Conservation (phyloP, 495 filamentous ascomycete genomes). For the Parathielavia hyrcaniae region DNA sequence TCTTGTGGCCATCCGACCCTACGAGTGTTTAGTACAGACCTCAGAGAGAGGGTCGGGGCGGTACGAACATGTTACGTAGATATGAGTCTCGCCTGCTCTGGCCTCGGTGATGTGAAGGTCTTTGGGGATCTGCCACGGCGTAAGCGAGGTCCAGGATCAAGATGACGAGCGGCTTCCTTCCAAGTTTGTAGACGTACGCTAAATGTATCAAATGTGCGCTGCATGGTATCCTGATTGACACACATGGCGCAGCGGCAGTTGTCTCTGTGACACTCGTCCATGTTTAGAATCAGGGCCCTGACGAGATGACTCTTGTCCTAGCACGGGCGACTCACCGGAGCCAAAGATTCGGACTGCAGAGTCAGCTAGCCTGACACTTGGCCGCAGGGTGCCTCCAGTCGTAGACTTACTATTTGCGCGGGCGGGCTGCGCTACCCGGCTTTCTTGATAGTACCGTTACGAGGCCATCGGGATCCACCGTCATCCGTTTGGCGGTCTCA, state of each 20-base stretch:
- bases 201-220: conserved; percentile 68
- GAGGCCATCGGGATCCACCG: too few species aligned
- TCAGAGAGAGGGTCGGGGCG: not conserved
- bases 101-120: conserved; percentile 42
- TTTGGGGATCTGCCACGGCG: conserved; percentile 38
- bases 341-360: conserved; percentile 30
- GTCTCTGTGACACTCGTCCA: conserved; percentile 49
- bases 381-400: not conserved
- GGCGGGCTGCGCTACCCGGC: not conserved
- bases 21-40: conserved; percentile 7
- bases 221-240: conserved; percentile 69
- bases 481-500: too few species aligned
- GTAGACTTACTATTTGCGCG: not conserved
- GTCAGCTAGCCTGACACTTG: not conserved
- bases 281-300: not conserved
- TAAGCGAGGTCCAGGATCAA: not conserved
- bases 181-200: conserved; percentile 18
- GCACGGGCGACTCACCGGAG: conserved; percentile 30
- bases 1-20: conserved; percentile 50
- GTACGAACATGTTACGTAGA: conserved; percentile 42
- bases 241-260: conserved; percentile 73
- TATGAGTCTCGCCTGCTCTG: conserved; percentile 27
- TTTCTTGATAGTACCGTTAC: too few species aligned
- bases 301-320: not conserved
- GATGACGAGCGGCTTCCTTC: not conserved